Base-by-base conservation (phyloP, 305 asterid genomes). In the Euphrasia arctica region DNA sequence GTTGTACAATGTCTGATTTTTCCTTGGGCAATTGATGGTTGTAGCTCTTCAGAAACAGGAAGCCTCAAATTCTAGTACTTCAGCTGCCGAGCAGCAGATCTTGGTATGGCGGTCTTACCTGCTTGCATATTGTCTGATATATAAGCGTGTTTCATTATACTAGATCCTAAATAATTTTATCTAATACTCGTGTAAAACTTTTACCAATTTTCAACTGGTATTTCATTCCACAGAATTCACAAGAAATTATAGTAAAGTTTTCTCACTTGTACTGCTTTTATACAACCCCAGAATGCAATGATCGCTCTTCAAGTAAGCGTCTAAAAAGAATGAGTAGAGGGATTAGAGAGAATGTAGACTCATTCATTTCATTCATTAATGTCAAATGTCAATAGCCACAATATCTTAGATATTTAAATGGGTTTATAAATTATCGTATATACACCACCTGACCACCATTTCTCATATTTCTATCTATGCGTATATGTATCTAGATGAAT, bases 21-120 rank as follows among this genome's bases (percentile, higher is more conserved):
- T 68, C 68, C 68, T 70, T 74, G 36, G 59, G 51, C 59, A 68
- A 68, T 72, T 78, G 75, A 65, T 81, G 63, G 70, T 51, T 78
- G 70, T 85, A 92, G 98, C 79, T 57, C 60, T 68, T 63, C 85
- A 79, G 78, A 90, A 75, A 67, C 83, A 71, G 75, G 97, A 88
- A 36, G 72, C 79, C 69, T 67, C 78, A 66, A 85, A 72, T 67
- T 75, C 90, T 64, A 78, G 81, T 80, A 70, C 94, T 70, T 80
- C 91, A 54, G 82, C 81, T 67, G 97, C 97, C 62, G 99, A 93
- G 60, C 97, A 93, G 67, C 99, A 93, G 81, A 93, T 93, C 80
- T 81, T 93, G 65, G 97, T 93, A 87, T 18, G 87, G 64, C 65
- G 62, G 15, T 58, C 63, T 66, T 65, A 67, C 73, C 56, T 72